phyloP scores from a whole-genome alignment of 768 basidiomycete genomes.

The Agaricus subrufescens region DNA sequence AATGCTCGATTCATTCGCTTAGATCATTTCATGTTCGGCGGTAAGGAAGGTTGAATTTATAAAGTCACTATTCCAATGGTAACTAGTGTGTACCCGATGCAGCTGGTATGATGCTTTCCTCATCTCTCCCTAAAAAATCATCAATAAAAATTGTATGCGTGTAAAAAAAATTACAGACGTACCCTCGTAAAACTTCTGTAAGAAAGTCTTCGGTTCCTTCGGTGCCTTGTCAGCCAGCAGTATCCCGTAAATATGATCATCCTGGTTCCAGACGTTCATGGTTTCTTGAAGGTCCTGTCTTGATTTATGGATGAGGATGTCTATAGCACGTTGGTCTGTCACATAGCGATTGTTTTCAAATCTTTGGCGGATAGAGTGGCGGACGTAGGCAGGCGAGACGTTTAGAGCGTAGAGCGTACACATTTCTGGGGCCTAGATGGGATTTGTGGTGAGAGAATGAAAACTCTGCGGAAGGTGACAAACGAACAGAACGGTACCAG shows the following conservation, averaged over 20 bases:
- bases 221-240: conserved; percentile 31
- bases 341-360: conserved; percentile 87
- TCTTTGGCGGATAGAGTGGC: conserved; percentile 76
- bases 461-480: not conserved
- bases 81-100: conserved; percentile 44
- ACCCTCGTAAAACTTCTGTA: conserved; percentile 87
- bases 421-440: conserved; percentile 83
- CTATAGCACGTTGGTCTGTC: conserved; percentile 76
- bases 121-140: conserved; percentile 57
- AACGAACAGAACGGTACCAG: conserved; percentile 89
- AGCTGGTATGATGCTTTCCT: conserved; percentile 66
- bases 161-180: conserved; percentile 14
- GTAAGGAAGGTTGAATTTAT: no score
- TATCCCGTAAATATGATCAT: conserved; percentile 73
- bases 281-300: conserved; percentile 91
- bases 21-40: no score
- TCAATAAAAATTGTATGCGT: no score
- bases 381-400: conserved; percentile 70
- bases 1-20: no score
- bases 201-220: conserved; percentile 51
- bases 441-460: not conserved
- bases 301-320: conserved; percentile 81
- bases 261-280: conserved; percentile 91
- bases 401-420: conserved; percentile 76
- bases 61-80: not conserved